Evolutionary conservation across 1,284 basidiomycete species (phyloP).

Genomic region (Inonotus hispidus): DNA sequence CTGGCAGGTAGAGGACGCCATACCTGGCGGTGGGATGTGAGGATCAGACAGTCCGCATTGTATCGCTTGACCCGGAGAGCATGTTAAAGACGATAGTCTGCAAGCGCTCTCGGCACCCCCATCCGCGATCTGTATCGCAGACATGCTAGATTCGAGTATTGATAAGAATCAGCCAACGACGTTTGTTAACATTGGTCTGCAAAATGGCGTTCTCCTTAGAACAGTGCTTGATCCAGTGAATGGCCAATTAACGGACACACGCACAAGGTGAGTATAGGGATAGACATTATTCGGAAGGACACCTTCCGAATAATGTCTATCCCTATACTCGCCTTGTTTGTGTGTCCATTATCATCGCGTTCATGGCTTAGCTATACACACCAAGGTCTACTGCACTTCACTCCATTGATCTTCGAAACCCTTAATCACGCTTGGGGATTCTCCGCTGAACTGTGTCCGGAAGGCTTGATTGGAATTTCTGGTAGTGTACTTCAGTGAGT

Average conservation of each 20-base stretch:
- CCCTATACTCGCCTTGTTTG: conserved; percentile 67
- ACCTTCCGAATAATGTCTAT: not conserved
- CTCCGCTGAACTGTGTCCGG: conserved; percentile 92
- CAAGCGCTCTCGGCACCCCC: conserved; percentile 96
- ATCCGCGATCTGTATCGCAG: conserved; percentile 93
- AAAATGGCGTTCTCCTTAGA: conserved; percentile 92
- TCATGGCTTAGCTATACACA: conserved; percentile 97
- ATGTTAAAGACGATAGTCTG: conserved; percentile 94
- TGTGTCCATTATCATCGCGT: conserved; percentile 73
- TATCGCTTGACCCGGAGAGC: conserved; percentile 93
- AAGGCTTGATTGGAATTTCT: conserved; percentile 94
- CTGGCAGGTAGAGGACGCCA: conserved; percentile 88
- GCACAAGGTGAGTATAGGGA: conserved; percentile 64
- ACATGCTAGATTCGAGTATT: conserved; percentile 95
- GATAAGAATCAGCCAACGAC: conserved; percentile 93
- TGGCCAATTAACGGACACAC: conserved; percentile 93
- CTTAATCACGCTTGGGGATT: conserved; percentile 97
- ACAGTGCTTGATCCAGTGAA: conserved; percentile 95
- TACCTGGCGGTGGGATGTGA: conserved; percentile 98
- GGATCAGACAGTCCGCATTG: conserved; percentile 96
- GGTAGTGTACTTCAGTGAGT: conserved; percentile 85
- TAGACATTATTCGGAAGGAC: not conserved
- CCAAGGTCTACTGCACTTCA: conserved; percentile 95
- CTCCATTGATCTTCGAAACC: conserved; percentile 93
- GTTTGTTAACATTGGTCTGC: conserved; percentile 97